Conservation (phyloP, 495 filamentous ascomycete species). For the Sabuloglossum arenarium region DNA sequence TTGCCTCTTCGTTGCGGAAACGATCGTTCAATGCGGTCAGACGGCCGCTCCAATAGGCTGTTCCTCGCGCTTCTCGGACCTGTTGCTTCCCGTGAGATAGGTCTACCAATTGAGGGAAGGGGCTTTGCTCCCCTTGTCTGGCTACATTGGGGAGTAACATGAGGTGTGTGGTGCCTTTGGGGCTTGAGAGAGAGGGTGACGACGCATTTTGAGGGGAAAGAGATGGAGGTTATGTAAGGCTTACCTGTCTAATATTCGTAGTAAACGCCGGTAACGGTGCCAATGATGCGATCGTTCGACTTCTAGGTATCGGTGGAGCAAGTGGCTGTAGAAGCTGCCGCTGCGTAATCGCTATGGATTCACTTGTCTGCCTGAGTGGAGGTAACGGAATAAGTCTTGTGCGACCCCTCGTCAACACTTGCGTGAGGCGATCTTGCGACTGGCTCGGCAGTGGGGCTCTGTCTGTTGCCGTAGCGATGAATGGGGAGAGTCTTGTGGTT, state of each 20-base stretch:
- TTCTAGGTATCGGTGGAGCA: background rate
- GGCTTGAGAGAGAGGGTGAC: too few relatives aligned
- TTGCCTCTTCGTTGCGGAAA: slow-evolving; percentile 2
- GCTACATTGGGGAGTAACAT: too few relatives aligned
- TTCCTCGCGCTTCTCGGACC: background rate
- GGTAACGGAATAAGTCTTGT: background rate
- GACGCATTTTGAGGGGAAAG: too few relatives aligned
- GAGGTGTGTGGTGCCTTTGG: too few relatives aligned
- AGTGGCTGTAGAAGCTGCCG: background rate
- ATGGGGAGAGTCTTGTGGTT: background rate
- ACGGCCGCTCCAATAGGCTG: slow-evolving; percentile 5
- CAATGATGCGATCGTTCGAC: background rate
- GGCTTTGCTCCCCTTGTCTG: too few relatives aligned
- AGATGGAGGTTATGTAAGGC: background rate
- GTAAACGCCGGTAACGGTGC: background rate
- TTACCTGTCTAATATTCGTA: background rate
- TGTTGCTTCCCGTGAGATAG: background rate
- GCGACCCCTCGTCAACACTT: too few relatives aligned
- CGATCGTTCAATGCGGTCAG: slow-evolving; percentile 1
- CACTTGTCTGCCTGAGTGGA: background rate
- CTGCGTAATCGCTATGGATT: background rate
- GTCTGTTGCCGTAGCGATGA: background rate
- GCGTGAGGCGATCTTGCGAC: background rate
- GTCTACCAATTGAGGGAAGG: background rate
- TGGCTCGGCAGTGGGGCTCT: background rate